phyloP scores from a whole-genome alignment of 768 basidiomycete genomes.

The Polyporus arcularius region DNA sequence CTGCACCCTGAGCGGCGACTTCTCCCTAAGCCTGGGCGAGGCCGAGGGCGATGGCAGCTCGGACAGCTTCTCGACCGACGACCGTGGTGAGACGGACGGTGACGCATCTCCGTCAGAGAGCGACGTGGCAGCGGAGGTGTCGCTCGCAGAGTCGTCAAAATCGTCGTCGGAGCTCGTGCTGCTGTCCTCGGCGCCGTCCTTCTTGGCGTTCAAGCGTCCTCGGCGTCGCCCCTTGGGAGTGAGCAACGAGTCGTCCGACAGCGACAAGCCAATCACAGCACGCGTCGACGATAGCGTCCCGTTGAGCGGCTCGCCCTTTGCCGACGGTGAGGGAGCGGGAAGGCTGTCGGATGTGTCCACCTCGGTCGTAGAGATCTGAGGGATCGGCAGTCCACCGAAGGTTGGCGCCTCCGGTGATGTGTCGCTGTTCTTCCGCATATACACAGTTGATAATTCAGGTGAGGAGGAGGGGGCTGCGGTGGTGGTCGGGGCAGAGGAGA shows the following conservation, averaged over 20 bases:
- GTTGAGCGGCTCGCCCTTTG: not conserved
- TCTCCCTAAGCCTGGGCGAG: not conserved
- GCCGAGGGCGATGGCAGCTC: not conserved
- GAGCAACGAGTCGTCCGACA: slow-evolving; percentile 31
- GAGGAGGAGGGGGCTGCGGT: slow-evolving; percentile 10
- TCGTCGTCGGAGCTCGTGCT: slow-evolving; percentile 26
- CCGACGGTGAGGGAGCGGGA: not conserved
- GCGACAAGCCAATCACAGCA: slow-evolving; percentile 11
- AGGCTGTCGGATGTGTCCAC: slow-evolving; percentile 38
- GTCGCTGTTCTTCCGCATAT: slow-evolving; percentile 18
- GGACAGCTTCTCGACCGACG: slow-evolving; percentile 31
- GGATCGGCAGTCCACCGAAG: slow-evolving; percentile 50
- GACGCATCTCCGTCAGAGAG: slow-evolving; percentile 39
- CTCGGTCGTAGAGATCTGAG: slow-evolving; percentile 53
- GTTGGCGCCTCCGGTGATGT: slow-evolving; percentile 19
- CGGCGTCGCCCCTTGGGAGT: slow-evolving; percentile 30
- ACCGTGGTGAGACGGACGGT: slow-evolving; percentile 31
- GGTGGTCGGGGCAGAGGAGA: slow-evolving; percentile 30
- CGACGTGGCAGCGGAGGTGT: slow-evolving; percentile 29
- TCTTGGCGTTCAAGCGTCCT: slow-evolving; percentile 6
- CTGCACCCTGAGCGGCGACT: not conserved
- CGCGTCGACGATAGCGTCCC: slow-evolving; percentile 4
- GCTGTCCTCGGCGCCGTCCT: slow-evolving; percentile 13
- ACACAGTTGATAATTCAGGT: not conserved
- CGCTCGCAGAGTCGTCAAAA: slow-evolving; percentile 28